Percentiles rank a stretch among this genome's conserved stretches.
Conservation (phyloP, 1,284 basidiomycete species). For the Cutaneotrichosporon spelunceum region DNA sequence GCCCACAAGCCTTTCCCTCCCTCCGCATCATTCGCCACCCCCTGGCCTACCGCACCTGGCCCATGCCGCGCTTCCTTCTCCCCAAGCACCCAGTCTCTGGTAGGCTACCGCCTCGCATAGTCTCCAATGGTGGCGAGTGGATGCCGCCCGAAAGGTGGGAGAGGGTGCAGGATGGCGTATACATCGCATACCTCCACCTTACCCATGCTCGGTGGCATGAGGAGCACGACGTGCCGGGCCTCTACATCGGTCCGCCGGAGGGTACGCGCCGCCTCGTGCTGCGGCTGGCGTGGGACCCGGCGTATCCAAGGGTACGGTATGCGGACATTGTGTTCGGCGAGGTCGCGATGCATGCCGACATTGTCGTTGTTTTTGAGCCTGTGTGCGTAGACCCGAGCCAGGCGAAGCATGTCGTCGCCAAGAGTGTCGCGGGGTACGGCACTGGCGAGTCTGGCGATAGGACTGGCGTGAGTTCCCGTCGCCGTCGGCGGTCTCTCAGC, state of each 20-base stretch:
- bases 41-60: not conserved
- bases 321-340: conserved; percentile 2
- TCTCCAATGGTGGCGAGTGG: not conserved
- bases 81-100: not conserved
- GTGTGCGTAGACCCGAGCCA: not conserved
- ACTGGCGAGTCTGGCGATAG: too few relatives aligned
- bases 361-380: conserved; percentile 2
- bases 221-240: not conserved
- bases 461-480: too few relatives aligned
- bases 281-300: not conserved
- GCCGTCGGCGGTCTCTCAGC: too few relatives aligned
- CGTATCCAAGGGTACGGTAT: not conserved
- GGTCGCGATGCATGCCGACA: conserved; percentile 3
- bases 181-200: conserved; percentile 8
- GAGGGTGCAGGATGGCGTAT: not conserved
- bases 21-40: not conserved
- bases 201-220: conserved; percentile 6
- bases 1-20: not conserved
- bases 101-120: too few relatives aligned
- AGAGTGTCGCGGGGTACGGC: too few relatives aligned
- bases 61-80: conserved; percentile 1
- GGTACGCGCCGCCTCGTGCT: not conserved
- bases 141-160: conserved; percentile 1
- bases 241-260: conserved; percentile 5
- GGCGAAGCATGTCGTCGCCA: too few relatives aligned